Evolutionary conservation across 208 protist genomes (phyloP).

Genomic region (Acanthamoeba sp.): DNA sequence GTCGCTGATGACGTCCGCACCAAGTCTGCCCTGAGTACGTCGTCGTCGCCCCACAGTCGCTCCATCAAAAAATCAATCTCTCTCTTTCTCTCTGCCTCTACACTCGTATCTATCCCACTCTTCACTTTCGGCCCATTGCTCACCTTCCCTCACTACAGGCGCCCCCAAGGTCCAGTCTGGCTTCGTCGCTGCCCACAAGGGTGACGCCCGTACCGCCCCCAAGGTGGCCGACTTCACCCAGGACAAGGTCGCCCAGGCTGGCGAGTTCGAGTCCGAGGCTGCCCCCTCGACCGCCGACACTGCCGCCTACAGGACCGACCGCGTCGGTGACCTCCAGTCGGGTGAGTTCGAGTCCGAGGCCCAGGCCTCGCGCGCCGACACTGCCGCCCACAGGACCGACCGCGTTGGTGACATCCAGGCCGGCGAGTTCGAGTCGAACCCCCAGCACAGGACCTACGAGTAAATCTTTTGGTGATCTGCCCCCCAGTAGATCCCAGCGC

Average conservation of each 20-base stretch:
- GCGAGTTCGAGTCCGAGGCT: constrained; percentile 67
- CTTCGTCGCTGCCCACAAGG: constrained; percentile 71
- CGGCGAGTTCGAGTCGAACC: constrained; percentile 66
- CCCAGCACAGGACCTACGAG: constrained; percentile 6
- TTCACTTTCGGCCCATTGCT: constrained; percentile 3
- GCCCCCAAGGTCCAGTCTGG: constrained; percentile 67
- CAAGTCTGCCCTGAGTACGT: constrained; percentile 64
- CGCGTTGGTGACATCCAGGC: constrained; percentile 72
- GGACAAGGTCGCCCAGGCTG: constrained; percentile 70
- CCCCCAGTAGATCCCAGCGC: not conserved
- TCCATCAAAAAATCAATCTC: not conserved
- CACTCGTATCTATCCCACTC: not conserved
- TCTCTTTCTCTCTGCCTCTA: not conserved
- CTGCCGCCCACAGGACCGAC: constrained; percentile 58
- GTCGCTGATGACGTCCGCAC: constrained; percentile 64
- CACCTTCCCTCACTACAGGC: not conserved
- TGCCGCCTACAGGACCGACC: constrained; percentile 51
- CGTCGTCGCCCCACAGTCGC: not conserved
- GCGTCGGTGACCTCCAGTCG: constrained; percentile 48
- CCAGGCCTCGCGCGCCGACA: constrained; percentile 55
- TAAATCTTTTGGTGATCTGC: not conserved
- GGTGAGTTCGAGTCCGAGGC: constrained; percentile 69
- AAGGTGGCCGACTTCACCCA: constrained; percentile 68
- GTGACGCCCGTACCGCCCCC: constrained; percentile 67
- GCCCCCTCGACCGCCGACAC: constrained; percentile 74